Percentiles rank a stretch among this genome's conserved stretches.
Conservation (phyloP, 306 rosid species). For the Corylus americana region DNA sequence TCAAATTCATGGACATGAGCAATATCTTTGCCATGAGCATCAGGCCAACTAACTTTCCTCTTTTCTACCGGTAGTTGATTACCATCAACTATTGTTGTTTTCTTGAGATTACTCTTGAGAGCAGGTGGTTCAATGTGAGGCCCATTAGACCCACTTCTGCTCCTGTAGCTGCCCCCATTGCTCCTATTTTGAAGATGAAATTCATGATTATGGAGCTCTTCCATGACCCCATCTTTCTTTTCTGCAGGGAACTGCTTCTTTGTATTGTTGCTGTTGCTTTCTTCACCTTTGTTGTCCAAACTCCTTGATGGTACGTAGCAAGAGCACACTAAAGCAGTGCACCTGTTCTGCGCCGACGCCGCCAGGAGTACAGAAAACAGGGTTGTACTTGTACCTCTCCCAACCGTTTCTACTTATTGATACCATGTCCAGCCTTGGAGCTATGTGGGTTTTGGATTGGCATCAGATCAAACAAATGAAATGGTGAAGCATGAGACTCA, state of each 20-base stretch:
- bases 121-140: conserved; percentile 13
- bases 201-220: conserved; percentile 22
- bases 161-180: neutral
- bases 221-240: conserved; percentile 31
- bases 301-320: conserved; percentile 41
- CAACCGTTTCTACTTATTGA: conserved; percentile 11
- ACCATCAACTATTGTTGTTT: conserved; percentile 13
- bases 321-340: conserved; percentile 49
- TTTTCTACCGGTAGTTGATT: conserved; percentile 21
- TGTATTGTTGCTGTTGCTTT: conserved; percentile 18
- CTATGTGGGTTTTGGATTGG: neutral
- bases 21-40: conserved; percentile 47
- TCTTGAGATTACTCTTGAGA: conserved; percentile 50
- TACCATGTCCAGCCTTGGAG: conserved; percentile 4
- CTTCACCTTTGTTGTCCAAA: conserved; percentile 21
- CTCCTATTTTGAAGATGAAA: neutral
- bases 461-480: conserved; percentile 10
- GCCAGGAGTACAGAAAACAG: conserved; percentile 38
- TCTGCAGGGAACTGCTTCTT: conserved; percentile 24
- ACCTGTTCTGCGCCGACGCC: conserved; percentile 42
- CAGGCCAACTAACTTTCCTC: conserved; percentile 51
- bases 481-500: neutral
- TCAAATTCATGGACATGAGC: conserved; percentile 49
- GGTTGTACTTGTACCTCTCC: conserved; percentile 16
- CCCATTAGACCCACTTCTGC: conserved; percentile 34